Conservation (phyloP, 2,329 filamentous ascomycete species). For the Xylariaceae sp. region DNA sequence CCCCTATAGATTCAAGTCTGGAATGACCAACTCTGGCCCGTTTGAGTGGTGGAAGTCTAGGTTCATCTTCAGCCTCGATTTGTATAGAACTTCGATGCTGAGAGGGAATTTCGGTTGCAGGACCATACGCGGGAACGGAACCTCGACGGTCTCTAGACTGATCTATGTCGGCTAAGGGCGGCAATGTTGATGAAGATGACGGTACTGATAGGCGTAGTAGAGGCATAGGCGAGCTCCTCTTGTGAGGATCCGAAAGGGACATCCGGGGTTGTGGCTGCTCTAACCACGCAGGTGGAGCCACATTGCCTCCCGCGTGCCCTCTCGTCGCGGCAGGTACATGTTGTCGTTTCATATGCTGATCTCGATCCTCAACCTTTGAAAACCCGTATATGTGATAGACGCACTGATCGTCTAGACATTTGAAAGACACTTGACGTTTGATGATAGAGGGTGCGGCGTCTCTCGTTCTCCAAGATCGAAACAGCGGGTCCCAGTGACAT, state of each 20-base stretch:
- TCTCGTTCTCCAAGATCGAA: constrained; percentile 38
- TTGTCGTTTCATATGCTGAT: constrained; percentile 47
- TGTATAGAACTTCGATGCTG: constrained; percentile 38
- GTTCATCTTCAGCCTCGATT: constrained; percentile 45
- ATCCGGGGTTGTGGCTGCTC: constrained; percentile 32
- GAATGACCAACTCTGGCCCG: constrained; percentile 48
- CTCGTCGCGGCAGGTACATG: constrained; percentile 29
- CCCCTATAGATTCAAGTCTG: constrained; percentile 52
- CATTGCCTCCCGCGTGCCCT: constrained; percentile 40
- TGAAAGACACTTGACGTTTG: constrained; percentile 41
- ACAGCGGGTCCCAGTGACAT: constrained; percentile 43
- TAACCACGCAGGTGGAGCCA: constrained; percentile 34
- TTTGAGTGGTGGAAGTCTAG: constrained; percentile 51
- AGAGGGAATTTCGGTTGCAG: constrained; percentile 37
- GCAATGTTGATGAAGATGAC: constrained; percentile 27
- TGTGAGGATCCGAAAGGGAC: constrained; percentile 33
- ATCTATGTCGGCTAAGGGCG: constrained; percentile 33
- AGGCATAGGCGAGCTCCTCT: constrained; percentile 37
- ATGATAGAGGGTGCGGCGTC: constrained; percentile 35
- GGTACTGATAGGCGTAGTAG: constrained; percentile 36
- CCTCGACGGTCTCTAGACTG: constrained; percentile 37
- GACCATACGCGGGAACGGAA: constrained; percentile 37
- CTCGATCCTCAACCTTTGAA: constrained; percentile 44
- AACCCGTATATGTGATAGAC: constrained; percentile 57
- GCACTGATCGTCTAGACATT: constrained; percentile 52